These are phyloP conservation scores for Neonectria hederae DNA, from an alignment of 2,329 filamentous ascomycete species.

Conservation along the genomic window DNA sequence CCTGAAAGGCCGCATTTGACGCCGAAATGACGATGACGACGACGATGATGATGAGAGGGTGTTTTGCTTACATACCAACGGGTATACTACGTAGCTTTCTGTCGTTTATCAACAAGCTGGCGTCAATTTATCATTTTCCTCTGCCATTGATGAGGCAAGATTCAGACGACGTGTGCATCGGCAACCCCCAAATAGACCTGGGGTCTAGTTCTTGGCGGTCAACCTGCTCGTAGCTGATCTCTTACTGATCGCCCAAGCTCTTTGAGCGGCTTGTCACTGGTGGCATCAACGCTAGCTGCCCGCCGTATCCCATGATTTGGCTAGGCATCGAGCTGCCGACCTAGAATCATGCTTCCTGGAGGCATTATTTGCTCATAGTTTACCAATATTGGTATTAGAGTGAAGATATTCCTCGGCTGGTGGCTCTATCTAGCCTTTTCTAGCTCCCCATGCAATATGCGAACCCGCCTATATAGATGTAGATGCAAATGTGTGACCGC, in stretches of 20 bases:
- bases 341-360: not conserved
- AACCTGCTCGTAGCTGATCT: not conserved
- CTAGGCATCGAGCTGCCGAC: not conserved
- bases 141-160: not conserved
- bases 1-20: conserved; percentile 45
- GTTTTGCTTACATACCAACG: not conserved
- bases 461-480: conserved; percentile 32
- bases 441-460: conserved; percentile 35
- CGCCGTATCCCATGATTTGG: not conserved
- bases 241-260: not conserved
- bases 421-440: conserved; percentile 20
- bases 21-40: conserved; percentile 11
- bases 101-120: conserved; percentile 15
- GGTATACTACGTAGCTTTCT: conserved; percentile 1
- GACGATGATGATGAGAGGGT: conserved; percentile 14
- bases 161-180: not conserved
- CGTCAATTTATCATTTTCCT: not conserved
- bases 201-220: not conserved
- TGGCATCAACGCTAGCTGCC: not conserved
- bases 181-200: not conserved
- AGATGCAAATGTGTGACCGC: conserved; percentile 36
- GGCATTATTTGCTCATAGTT: conserved; percentile 8
- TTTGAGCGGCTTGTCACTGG: not conserved
- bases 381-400: conserved; percentile 30
- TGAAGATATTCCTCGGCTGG: conserved; percentile 41